phyloP scores from a whole-genome alignment of 2,329 filamentous ascomycete genomes.

The Alternaria sp. region DNA sequence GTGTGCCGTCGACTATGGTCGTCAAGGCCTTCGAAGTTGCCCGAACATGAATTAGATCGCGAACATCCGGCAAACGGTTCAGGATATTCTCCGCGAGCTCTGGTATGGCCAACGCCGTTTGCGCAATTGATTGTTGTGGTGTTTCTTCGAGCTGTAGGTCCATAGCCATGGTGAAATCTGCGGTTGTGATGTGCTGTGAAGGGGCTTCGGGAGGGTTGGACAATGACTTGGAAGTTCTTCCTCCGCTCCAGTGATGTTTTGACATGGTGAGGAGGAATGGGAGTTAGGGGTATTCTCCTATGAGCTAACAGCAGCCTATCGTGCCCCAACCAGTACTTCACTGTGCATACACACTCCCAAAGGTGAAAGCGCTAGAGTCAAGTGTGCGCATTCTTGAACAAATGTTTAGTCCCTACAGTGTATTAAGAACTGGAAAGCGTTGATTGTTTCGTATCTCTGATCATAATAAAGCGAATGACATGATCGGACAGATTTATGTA shows the following conservation, averaged over 20 bases:
- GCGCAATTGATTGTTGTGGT: background rate
- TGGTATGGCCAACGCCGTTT: background rate
- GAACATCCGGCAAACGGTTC: background rate
- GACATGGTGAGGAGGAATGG: background rate
- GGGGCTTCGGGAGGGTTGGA: background rate
- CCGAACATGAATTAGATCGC: background rate
- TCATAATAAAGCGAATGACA: background rate
- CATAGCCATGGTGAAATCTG: background rate
- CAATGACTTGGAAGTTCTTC: background rate
- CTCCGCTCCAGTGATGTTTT: background rate
- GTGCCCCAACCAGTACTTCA: background rate
- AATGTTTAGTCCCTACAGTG: background rate
- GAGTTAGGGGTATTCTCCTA: background rate
- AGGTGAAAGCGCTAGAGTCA: background rate
- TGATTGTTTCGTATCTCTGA: background rate
- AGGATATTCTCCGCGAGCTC: background rate
- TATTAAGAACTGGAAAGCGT: background rate
- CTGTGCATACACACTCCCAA: background rate
- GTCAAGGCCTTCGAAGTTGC: background rate
- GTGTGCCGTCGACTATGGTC: background rate
- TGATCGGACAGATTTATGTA: background rate
- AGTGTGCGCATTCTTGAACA: background rate
- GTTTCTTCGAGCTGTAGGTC: background rate
- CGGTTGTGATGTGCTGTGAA: background rate
- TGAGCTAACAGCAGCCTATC: background rate